These are phyloP conservation scores for Lophiotrema nucula DNA, from an alignment of 495 filamentous ascomycete genomes.

Conservation along the genomic window DNA sequence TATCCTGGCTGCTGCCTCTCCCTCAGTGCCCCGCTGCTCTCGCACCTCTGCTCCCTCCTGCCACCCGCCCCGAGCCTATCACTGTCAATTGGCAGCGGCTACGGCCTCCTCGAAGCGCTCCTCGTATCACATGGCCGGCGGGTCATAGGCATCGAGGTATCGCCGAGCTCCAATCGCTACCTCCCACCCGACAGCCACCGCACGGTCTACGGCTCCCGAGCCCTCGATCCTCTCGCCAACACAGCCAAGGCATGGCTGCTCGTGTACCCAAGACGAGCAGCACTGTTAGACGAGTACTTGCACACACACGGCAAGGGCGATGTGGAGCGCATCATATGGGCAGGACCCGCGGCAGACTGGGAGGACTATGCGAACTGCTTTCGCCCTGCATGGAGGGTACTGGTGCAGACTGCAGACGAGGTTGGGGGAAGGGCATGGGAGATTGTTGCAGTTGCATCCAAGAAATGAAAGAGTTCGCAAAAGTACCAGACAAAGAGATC, in stretches of 20 bases:
- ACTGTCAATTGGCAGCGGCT: conserved; percentile 56
- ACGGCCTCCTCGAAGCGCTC: conserved; percentile 53
- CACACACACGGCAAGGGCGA: conserved; percentile 32
- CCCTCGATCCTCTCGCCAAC: conserved; percentile 39
- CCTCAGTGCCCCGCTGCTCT: conserved; percentile 47
- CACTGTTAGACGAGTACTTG: conserved; percentile 49
- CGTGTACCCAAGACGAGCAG: conserved; percentile 55
- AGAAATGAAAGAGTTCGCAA: no score
- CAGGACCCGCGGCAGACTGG: conserved; percentile 53
- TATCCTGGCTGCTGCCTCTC: conserved; percentile 51
- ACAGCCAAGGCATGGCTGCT: conserved; percentile 53
- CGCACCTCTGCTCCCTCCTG: conserved; percentile 41
- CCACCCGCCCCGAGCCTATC: conserved; percentile 45
- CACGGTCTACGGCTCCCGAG: conserved; percentile 48
- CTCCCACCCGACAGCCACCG: conserved; percentile 46
- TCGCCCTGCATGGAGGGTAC: background rate
- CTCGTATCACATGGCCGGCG: conserved; percentile 32
- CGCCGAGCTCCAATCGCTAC: conserved; percentile 47
- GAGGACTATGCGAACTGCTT: conserved; percentile 40
- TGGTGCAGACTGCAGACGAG: conserved; percentile 5
- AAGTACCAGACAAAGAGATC: no score
- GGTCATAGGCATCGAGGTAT: conserved; percentile 51
- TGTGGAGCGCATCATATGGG: conserved; percentile 49
- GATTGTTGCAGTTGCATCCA: conserved; percentile 15
- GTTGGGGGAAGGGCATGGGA: conserved; percentile 27